Base-by-base conservation (phyloP, 805 yeast genomes). In the Saccharomyces jurei region DNA sequence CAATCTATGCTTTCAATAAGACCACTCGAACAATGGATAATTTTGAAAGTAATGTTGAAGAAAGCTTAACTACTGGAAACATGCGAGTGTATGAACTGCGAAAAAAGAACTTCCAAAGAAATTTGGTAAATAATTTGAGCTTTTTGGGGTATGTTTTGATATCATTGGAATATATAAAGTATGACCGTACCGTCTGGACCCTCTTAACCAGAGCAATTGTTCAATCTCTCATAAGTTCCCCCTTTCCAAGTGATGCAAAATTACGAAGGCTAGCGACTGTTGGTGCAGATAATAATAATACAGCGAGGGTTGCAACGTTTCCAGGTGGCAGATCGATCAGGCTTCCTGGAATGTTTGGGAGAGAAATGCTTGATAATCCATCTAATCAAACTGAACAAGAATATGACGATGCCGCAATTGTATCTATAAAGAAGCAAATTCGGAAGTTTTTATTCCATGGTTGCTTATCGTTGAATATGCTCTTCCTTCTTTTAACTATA, bases 221-320 rank as follows among this genome's bases (percentile, higher is more conserved):
- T 1, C 81, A 78, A 49, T 64, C 74, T 6, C 60, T 76, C 17
- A 52, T 77, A 29, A 56, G 74, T 0, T 68, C 71, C 26, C 79
- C 81, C 0, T 79, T 77, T 52, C 76, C 77, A 0, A 52, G 65
- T n/a, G 65, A 67, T 22, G n/a, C 49, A 4, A 66, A 61, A 25
- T 49, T 69, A 21, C 62, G 60, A 27, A 55, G 65, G 22, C 54
- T 66, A 2, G 58, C 61, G 4, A 47, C 54, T 4, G 54, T 58
- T 9, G 62, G 55, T n/a, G 55, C 64, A 26, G 57, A 49, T 8
- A 27, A 50, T 25, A 25, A 25, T 6, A 54, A 50, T 36, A 36
- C 56, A 1, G 51, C 49, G 6, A 50, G 50, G 30, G 46, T 56
- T 36, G 48, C 57, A 41, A 48, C 55, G n/a, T 10, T 56, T 13